Evolutionary conservation across 2,329 filamentous ascomycete species (phyloP), one percentile per base, ranked within the genome.

Genomic region (Pseudocercospora cruenta): DNA sequence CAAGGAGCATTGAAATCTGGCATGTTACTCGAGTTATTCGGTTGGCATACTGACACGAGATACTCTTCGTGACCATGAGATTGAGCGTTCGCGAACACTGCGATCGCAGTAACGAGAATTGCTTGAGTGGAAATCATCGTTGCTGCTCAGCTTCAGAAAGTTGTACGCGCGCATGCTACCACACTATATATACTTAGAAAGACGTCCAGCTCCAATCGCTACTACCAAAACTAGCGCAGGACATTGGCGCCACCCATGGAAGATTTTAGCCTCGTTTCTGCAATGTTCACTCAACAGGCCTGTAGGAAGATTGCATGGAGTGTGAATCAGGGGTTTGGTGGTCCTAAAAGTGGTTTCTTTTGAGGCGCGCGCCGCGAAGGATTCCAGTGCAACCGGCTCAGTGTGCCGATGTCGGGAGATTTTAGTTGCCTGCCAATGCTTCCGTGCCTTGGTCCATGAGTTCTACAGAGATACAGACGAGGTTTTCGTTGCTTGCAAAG

Each of bases 1-100:
- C 74, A 76, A 4, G 74, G 73, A 6, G 70, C 69, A 22, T 69
- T 70, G 33, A 68, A 62, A 55, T 74, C 71, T 14, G 70, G 68
- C 7, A 55, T 21, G 24, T 70, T 69, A 31, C 55, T 71, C 2
- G 63, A 55, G 57, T 73, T 72, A 3, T 53, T 62, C 6, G 74
- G 74, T 8, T 58, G 43, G 67, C 74, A 76, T 54, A 73, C 69
- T 28, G 66, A 49, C 16, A 55, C 33, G 31, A 74, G 62, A 61
- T 74, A 72, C 19, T 67, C 67, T 6, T 63, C 62, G 6, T 62
- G 62, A 21, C 59, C 66, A 62, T 61, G 57, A 24, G 58, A 63
- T 24, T 62, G 65, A 6, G 66, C 66, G 12, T 45, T 43, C 0
- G 47, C 60, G 21, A 59, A 19, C 24, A 21, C 22, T 3, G 54